Evolutionary conservation across 1,139 yeast genomes (phyloP), one percentile per base, ranked within the genome.

Genomic region (Candida sanyaensis): DNA sequence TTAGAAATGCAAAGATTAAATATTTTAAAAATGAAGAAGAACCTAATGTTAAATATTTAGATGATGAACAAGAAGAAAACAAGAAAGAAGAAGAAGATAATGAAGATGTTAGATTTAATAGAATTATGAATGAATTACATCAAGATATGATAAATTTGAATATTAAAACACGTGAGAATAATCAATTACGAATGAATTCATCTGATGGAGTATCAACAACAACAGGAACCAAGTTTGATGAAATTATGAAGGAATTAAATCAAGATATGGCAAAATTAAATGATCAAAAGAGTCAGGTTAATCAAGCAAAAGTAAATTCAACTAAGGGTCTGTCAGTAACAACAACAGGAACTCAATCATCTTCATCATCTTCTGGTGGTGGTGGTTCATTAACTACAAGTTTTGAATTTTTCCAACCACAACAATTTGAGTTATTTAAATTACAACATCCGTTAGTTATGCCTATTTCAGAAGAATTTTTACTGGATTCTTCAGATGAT

Each of bases 91-190:
- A 17, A 3, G 37, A 34, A 23, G 37, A 34, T 2, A 27, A 34
- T 34, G 37, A 42, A n/a, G 23, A 36, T n/a, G 41, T 11, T n/a
- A 42, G 6, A 11, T 42, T 42, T 36, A 30, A 36, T 5, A 27
- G 37, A 23, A 42, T 42, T 21, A 42, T 42, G 41, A 29, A 23
- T 28, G 45, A 36, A 24, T 37, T 42, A 13, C 41, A 42, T 29
- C 30, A 30, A 23, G 45, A 42, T 37, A 31, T 42, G 29, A 24
- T 17, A 10, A 31, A 27, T 5, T 37, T 42, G 30, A 31, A 37
- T 7, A 23, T 34, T 9, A 21, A 34, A 17, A 9, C 37, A 4
- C 9, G 4, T 4, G 23, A 26, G 21, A 17, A 17, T 17, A 17
- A 17, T 17, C 21, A 17, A 17, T 17, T 17, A 17, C 21, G 21